Evolutionary conservation across 2,329 filamentous ascomycete genomes (phyloP).

Genomic region (Pyrenophora tritici-repentis): DNA sequence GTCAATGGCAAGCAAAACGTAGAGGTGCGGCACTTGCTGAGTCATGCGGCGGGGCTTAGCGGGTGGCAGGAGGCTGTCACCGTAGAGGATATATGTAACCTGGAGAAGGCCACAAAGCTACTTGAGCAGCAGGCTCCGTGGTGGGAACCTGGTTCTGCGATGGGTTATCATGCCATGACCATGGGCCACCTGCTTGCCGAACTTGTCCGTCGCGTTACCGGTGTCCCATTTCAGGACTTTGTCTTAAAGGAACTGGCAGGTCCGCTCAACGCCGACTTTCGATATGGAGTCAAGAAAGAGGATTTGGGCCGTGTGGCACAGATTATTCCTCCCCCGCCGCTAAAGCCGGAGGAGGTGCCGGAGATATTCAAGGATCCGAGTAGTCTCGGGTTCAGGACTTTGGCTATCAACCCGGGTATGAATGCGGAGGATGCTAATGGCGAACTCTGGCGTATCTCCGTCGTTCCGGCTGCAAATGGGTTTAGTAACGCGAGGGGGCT

Average conservation of each 20-base stretch:
- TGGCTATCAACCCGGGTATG: slow-evolving; percentile 14
- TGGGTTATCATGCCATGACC: slow-evolving; percentile 21
- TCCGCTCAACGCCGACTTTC: slow-evolving; percentile 51
- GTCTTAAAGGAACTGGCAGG: slow-evolving; percentile 68
- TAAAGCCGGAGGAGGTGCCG: background rate
- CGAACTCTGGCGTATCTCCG: slow-evolving; percentile 1
- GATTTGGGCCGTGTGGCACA: slow-evolving; percentile 17
- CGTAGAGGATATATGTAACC: slow-evolving; percentile 9
- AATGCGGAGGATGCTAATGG: slow-evolving; percentile 10
- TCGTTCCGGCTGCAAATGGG: slow-evolving; percentile 15
- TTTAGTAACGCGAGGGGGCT: slow-evolving; percentile 20
- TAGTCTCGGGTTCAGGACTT: slow-evolving; percentile 4
- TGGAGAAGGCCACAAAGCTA: slow-evolving; percentile 11
- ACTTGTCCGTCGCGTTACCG: slow-evolving; percentile 14
- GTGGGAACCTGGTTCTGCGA: slow-evolving; percentile 24
- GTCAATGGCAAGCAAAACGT: slow-evolving; percentile 22
- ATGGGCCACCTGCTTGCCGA: slow-evolving; percentile 23
- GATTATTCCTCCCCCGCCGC: slow-evolving; percentile 16
- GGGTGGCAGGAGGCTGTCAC: slow-evolving; percentile 17
- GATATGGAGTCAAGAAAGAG: slow-evolving; percentile 12
- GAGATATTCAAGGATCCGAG: background rate
- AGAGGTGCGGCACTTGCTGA: slow-evolving; percentile 22
- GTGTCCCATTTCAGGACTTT: slow-evolving; percentile 11
- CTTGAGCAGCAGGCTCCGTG: slow-evolving; percentile 19
- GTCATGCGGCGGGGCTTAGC: slow-evolving; percentile 20